phyloP scores from a whole-genome alignment of 192 early-diverging fungal species.

The Umbelopsis isabellina region DNA sequence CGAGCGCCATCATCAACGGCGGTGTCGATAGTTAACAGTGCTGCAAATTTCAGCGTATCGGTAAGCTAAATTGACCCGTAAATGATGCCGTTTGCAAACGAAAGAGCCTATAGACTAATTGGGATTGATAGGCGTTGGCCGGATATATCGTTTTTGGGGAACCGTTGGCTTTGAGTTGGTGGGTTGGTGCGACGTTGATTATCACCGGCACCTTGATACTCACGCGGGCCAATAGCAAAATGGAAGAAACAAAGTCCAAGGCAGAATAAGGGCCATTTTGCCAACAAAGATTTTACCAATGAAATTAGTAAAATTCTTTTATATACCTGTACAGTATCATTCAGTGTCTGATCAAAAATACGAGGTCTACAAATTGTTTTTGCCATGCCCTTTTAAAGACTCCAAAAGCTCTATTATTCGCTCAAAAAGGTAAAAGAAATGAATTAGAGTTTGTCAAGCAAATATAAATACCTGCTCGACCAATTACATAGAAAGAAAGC shows the following conservation, averaged over 20 bases:
- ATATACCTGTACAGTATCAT: no score
- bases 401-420: no score
- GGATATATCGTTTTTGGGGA: constrained; percentile 80
- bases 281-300: background rate
- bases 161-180: constrained; percentile 76
- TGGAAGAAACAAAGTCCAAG: background rate
- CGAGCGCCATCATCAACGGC: constrained; percentile 72
- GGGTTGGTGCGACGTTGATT: constrained; percentile 81
- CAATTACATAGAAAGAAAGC: no score
- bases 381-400: no score
- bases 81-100: background rate
- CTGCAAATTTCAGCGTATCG: constrained; percentile 74
- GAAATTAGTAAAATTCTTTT: no score
- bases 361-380: no score
- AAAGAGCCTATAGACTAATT: background rate
- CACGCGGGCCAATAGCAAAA: background rate
- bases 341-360: no score
- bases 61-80: constrained; percentile 31
- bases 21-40: constrained; percentile 80
- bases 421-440: no score
- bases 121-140: constrained; percentile 59
- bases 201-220: constrained; percentile 54
- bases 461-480: no score
- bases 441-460: no score
- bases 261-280: background rate